Base-by-base conservation (phyloP, 169 alveolate genomes). In the Amoebophrya sp. region DNA sequence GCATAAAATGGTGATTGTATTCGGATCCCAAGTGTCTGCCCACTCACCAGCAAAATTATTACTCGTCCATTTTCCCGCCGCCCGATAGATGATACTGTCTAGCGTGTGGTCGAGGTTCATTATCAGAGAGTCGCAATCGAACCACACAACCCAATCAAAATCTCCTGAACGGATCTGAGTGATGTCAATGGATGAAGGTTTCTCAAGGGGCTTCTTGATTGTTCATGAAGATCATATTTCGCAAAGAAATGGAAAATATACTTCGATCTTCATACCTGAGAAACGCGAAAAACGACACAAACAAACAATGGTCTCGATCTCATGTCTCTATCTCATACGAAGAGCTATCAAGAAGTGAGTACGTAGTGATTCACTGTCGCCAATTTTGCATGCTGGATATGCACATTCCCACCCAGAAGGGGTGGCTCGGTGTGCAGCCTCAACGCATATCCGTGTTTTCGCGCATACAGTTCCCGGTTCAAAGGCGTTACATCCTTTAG, bases 71-170 rank as follows among this genome's bases (percentile, higher is more conserved):
- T 65, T 6, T 26, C 83, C 83, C 39, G 83, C 83, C 39, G 83
- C 83, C 36, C 83, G 83, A 36, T 65, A 65, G n/a, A 65, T 65
- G 36, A 65, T 26, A 36, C 39, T 26, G 36, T 89, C 91, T 2
- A 89, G 39, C 1, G 91, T 89, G 34, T 41, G 91, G 54, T 40
- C 53, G 77, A 89, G 41, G 65, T 89, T 89, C 91, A 89, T 89
- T 0, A 89, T 89, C 6, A 89, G 24, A 38, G 40, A 23, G 54
- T 89, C 91, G 65, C 91, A 89, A 41, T 89, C 91, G 38, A 89
- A 12, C 91, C 91, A 89, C 91, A 89, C 91, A 36, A 89, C 40
- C 91, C 91, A 89, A 41, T 89, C 91, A 41, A 40, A 89, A 12
- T 89, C 76, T 33, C 91, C 91, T 1, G 38, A 26, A 36, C 83